phyloP scores from a whole-genome alignment of 2,329 filamentous ascomycete species.

The Paraconiothyrium sp. region DNA sequence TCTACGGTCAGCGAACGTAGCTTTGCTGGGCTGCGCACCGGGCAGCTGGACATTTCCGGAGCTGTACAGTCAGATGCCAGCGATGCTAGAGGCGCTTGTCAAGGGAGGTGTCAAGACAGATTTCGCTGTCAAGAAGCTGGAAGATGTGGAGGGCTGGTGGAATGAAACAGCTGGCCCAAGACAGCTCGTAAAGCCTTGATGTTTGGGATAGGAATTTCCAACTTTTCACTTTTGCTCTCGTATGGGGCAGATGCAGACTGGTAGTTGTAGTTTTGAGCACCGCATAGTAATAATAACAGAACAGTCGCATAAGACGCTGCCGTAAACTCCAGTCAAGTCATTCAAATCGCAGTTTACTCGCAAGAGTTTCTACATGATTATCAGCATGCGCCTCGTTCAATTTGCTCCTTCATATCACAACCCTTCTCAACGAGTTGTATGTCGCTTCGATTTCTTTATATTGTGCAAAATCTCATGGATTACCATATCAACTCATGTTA shows the following conservation, averaged over 20 bases:
- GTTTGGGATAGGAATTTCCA: neutral
- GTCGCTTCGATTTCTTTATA: too few relatives aligned
- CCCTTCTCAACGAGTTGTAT: too few relatives aligned
- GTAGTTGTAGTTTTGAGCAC: neutral
- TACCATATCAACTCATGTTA: too few relatives aligned
- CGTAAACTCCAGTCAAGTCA: too few relatives aligned
- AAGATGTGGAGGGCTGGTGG: conserved; percentile 24
- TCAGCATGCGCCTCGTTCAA: too few relatives aligned
- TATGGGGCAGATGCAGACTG: neutral
- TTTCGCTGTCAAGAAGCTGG: conserved; percentile 19
- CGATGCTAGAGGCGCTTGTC: conserved; percentile 23
- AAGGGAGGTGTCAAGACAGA: conserved; percentile 16
- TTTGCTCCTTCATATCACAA: too few relatives aligned
- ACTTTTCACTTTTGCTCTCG: neutral
- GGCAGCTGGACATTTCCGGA: conserved; percentile 28
- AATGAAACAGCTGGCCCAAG: conserved; percentile 17
- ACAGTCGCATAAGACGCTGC: too few relatives aligned
- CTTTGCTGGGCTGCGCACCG: conserved; percentile 23
- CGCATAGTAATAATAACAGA: too few relatives aligned
- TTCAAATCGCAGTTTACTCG: too few relatives aligned
- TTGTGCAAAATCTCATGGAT: too few relatives aligned
- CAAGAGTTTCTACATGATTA: too few relatives aligned
- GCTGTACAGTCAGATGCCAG: conserved; percentile 19
- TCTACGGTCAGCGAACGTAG: conserved; percentile 24
- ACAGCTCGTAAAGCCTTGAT: conserved; percentile 10